These are phyloP conservation scores for Nakazawaea ernobii DNA, from an alignment of 805 yeast genomes.

Conservation along the genomic window DNA sequence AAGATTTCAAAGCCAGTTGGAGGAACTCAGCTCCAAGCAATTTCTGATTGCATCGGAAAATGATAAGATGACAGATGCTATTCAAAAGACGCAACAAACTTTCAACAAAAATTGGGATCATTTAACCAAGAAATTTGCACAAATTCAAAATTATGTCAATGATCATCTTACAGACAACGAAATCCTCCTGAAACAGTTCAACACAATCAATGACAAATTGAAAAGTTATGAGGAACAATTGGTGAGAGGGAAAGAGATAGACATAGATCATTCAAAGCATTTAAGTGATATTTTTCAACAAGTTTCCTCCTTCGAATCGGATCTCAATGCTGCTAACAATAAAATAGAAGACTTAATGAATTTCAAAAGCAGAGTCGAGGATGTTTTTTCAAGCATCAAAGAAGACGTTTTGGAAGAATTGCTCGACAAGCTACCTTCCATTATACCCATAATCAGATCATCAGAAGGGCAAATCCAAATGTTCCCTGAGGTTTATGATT, in stretches of 20 bases:
- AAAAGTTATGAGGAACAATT: background rate
- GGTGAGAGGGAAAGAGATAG: background rate
- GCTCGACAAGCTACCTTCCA: conserved; percentile 1
- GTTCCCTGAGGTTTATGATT: conserved; percentile 10
- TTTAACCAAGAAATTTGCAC: background rate
- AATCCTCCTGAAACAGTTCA: background rate
- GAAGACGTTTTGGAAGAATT: conserved; percentile 4
- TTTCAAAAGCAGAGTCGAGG: background rate
- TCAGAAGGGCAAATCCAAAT: conserved; percentile 3
- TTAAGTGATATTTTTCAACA: conserved; percentile 5
- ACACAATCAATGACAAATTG: background rate
- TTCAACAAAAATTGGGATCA: conserved; percentile 3
- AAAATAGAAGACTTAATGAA: background rate
- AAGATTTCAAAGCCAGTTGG: conserved; percentile 5
- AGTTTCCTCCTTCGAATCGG: background rate
- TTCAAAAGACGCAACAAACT: background rate
- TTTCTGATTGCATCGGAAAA: background rate
- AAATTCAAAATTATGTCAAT: background rate
- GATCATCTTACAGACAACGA: background rate
- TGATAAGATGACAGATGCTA: background rate
- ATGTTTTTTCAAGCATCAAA: background rate
- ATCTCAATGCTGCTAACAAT: background rate
- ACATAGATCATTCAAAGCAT: conserved; percentile 3
- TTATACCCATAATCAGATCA: conserved; percentile 2
- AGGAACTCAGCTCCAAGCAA: background rate